Conservation (phyloP, 345 rosid genomes). For the Salix koriyanagi region DNA sequence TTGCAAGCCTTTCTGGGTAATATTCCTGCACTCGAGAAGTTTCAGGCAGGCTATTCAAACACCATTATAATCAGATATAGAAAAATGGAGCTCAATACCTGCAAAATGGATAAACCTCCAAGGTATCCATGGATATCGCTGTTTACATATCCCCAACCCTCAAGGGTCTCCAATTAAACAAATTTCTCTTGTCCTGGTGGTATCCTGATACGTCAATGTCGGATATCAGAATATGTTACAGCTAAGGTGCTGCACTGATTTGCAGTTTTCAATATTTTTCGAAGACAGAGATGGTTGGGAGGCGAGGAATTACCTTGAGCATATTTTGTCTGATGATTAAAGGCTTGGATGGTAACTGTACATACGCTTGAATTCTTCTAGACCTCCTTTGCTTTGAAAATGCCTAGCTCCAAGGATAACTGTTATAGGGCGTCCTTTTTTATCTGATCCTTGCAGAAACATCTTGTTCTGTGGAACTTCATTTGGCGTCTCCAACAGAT, state of each 20-base stretch:
- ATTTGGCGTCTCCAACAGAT: too few relatives aligned
- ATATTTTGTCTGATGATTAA: too few relatives aligned
- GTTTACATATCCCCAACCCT: slow-evolving; percentile 29
- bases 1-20: slow-evolving; percentile 49
- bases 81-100: slow-evolving; percentile 21
- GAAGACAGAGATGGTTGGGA: neutral
- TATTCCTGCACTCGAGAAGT: slow-evolving; percentile 32
- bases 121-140: slow-evolving; percentile 35
- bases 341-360: too few relatives aligned
- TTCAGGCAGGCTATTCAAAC: neutral
- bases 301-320: neutral
- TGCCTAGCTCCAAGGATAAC: too few relatives aligned
- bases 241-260: neutral
- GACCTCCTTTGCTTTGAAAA: too few relatives aligned
- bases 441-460: too few relatives aligned
- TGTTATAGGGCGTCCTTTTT: too few relatives aligned
- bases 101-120: slow-evolving; percentile 49
- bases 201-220: neutral
- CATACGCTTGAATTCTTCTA: too few relatives aligned
- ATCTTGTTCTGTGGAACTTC: too few relatives aligned
- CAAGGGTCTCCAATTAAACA: too few relatives aligned
- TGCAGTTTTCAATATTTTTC: neutral
- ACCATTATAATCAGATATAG: neutral
- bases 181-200: too few relatives aligned
- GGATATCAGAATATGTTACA: neutral